A percentile compares a stretch with the other conserved stretches of the same genome.
Conservation (phyloP, 2,329 filamentous ascomycete species). For the Sarocladium kiliense region DNA sequence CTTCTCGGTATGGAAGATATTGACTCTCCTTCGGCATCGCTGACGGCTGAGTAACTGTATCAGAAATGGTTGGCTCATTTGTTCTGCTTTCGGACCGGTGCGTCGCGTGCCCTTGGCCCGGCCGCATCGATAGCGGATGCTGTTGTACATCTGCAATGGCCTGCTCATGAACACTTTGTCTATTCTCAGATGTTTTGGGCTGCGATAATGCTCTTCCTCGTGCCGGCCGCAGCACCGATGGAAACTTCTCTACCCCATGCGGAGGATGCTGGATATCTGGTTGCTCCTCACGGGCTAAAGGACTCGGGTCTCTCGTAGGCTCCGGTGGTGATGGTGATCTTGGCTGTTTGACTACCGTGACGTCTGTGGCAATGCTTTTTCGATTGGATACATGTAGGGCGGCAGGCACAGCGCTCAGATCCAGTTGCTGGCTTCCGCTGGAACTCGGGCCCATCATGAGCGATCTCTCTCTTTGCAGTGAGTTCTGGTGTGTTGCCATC, state of each 20-base stretch:
- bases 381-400: slow-evolving; percentile 2
- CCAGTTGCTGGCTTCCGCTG: neutral
- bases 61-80: neutral
- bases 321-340: neutral
- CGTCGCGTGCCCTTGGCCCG: neutral
- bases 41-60: neutral
- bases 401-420: neutral
- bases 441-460: slow-evolving; percentile 1
- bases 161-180: neutral
- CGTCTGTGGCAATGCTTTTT: neutral
- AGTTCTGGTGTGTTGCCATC: neutral
- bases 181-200: neutral
- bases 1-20: neutral
- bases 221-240: slow-evolving; percentile 13
- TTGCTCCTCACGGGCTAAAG: neutral
- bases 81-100: neutral
- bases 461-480: slow-evolving; percentile 6
- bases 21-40: neutral
- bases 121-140: neutral
- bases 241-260: slow-evolving; percentile 11
- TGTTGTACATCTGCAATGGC: neutral
- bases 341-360: neutral
- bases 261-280: neutral
- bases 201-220: slow-evolving; percentile 12
- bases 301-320: neutral